Evolutionary conservation across 352 stramenopile genomes (phyloP), one percentile per base, ranked within the genome.

Genomic region (Pythium phragmiticola): DNA sequence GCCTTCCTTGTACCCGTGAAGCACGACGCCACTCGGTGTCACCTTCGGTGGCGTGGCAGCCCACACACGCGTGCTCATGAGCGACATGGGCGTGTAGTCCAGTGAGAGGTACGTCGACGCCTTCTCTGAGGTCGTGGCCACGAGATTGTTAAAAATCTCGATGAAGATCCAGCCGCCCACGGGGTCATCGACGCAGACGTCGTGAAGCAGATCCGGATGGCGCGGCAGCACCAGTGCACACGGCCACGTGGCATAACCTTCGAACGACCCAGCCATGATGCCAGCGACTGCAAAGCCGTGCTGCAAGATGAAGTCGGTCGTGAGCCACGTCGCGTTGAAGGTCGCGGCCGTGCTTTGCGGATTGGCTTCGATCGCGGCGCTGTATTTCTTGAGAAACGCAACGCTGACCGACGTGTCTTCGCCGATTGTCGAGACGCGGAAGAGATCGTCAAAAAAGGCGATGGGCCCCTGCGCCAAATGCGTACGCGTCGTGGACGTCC

Each of bases 41-140:
- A 37, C 19, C 7, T 41, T n/a, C 0, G 63, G 63, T 0, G 51
- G 26, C 33, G 26, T 56, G 2, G 28, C 51, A 4, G 41, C 14
- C 63, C 63, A 70, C 0, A 70, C 39, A 7, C 63, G 55, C 28
- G 63, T 43, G 3, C 19, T 65, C 55, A 70, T 60, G 13, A 66
- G 64, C 39, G 64, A 37, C 57, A 63, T 57, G 43, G 64, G 64
- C 16, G 64, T 63, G 57, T 65, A 70, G 16, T 0, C 11, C 6
- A 58, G 51, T 51, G 64, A 65, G 14, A 70, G 43, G 21, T 63
- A 70, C 23, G 57, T 70, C 39, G 56, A 65, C 4, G 57, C 64
- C 37, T 70, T 65, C 45, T 70, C 57, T 7, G 64, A 70, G 16
- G 64, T 66, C 43, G 64, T 70, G 17, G 64, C 64, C 45, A 70